A percentile compares a stretch with the other conserved stretches of the same genome.
Conservation (phyloP, 345 rosid species). For the Eutrema heterophyllum region DNA sequence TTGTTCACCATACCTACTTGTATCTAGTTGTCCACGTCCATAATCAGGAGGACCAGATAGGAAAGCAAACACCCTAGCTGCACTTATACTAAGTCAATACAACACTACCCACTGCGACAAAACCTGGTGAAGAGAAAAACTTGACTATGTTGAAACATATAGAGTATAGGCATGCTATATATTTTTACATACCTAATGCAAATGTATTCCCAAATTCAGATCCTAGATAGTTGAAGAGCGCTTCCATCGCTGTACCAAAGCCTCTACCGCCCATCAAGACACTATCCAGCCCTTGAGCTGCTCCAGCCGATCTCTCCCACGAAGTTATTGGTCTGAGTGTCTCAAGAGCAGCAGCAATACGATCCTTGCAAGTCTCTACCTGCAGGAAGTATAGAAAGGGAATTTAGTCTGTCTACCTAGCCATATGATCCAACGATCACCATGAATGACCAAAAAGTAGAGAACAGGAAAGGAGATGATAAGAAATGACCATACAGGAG, state of each 20-base stretch:
- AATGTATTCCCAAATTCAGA: constrained; percentile 94
- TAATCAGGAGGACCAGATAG: constrained; percentile 99
- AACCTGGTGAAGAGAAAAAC: constrained; percentile 5
- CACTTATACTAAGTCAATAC: constrained; percentile 31
- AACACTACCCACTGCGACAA: not conserved
- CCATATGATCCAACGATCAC: not conserved
- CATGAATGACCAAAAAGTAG: not conserved
- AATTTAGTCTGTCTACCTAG: not conserved
- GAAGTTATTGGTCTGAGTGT: constrained; percentile 92
- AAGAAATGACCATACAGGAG: constrained; percentile 54
- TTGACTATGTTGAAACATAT: not conserved
- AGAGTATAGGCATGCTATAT: constrained; percentile 9
- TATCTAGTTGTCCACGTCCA: constrained; percentile 97
- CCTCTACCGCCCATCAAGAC: constrained; percentile 97
- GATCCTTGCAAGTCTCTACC: constrained; percentile 94
- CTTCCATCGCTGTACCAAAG: constrained; percentile 96
- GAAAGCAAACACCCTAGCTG: constrained; percentile 97
- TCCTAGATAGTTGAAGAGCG: constrained; percentile 85
- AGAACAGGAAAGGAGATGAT: not conserved
- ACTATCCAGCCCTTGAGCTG: constrained; percentile 74
- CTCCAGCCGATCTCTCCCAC: constrained; percentile 90
- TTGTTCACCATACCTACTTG: constrained; percentile 96
- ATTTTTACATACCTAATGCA: constrained; percentile 67
- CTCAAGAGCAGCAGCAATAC: constrained; percentile 86
- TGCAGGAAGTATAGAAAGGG: constrained; percentile 22